Evolutionary conservation across 2,329 filamentous ascomycete genomes (phyloP).

Genomic region (Colletotrichum sp.): DNA sequence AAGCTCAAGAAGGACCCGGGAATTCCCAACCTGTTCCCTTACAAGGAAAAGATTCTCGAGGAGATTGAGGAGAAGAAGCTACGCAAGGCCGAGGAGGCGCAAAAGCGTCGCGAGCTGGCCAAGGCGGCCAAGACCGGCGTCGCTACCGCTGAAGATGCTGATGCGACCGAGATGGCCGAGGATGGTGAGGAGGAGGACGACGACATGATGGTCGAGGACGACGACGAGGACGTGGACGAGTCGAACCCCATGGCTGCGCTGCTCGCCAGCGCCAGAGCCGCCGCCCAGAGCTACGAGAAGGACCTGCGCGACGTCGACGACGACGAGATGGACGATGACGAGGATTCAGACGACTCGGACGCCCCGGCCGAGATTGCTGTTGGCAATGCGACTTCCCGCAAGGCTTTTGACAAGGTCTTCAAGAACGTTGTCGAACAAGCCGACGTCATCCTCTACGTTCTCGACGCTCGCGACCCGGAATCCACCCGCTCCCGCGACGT

Average conservation of each 20-base stretch:
- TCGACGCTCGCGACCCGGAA: conserved; percentile 90
- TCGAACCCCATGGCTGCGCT: conserved; percentile 93
- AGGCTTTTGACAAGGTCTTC: conserved; percentile 94
- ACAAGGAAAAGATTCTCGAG: conserved; percentile 92
- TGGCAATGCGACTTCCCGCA: conserved; percentile 71
- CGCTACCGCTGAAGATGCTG: conserved; percentile 36
- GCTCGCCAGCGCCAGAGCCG: conserved; percentile 80
- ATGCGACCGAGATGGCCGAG: conserved; percentile 50
- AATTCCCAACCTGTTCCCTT: conserved; percentile 96
- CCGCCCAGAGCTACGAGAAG: conserved; percentile 77
- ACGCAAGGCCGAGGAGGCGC: conserved; percentile 80
- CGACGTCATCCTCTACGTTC: conserved; percentile 90
- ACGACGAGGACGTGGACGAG: conserved; percentile 66
- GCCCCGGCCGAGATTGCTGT: conserved; percentile 57
- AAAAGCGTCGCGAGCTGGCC: conserved; percentile 73
- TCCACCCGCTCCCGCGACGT: conserved; percentile 90
- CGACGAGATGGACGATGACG: conserved; percentile 48
- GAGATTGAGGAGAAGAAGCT: conserved; percentile 91
- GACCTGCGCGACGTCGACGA: conserved; percentile 65
- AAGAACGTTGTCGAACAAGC: conserved; percentile 89
- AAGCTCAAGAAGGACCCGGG: conserved; percentile 97
- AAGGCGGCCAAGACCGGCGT: conserved; percentile 67
- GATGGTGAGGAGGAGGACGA: conserved; percentile 53
- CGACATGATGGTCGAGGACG: conserved; percentile 54
- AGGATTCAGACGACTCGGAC: conserved; percentile 59